A percentile compares a stretch with the other conserved stretches of the same genome.
These are phyloP conservation scores for Leccinum uliginosum DNA, from an alignment of 768 basidiomycete species.

Conservation along the genomic window DNA sequence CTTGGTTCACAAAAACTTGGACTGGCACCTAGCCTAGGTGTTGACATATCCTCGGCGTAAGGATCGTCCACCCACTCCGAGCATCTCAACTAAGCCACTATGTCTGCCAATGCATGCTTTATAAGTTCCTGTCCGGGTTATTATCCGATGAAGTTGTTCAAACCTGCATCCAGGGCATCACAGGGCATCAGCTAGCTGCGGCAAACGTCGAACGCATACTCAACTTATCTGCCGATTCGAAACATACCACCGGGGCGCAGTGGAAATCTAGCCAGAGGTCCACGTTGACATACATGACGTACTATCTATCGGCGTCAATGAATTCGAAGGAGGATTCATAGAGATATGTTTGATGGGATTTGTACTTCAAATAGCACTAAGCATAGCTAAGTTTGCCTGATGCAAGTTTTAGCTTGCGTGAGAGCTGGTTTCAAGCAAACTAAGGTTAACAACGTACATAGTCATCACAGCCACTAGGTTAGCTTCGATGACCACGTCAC, in stretches of 20 bases:
- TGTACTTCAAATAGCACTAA: not conserved
- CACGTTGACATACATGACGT: constrained; percentile 39
- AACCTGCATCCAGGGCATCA: constrained; percentile 58
- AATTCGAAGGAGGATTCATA: not conserved
- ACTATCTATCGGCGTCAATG: constrained; percentile 22
- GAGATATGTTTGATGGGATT: constrained; percentile 50
- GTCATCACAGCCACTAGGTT: constrained; percentile 3
- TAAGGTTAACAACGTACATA: no score
- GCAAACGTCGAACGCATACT: constrained; percentile 33
- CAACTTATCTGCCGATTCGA: constrained; percentile 72
- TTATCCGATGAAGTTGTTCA: constrained; percentile 57
- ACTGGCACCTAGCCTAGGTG: constrained; percentile 47
- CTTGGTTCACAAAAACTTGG: constrained; percentile 52
- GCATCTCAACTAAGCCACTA: constrained; percentile 53
- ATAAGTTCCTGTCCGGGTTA: constrained; percentile 54
- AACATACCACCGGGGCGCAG: constrained; percentile 61
- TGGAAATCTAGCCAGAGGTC: constrained; percentile 77
- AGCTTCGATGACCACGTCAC: constrained; percentile 24
- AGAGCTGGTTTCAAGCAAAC: no score
- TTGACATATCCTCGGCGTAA: constrained; percentile 50
- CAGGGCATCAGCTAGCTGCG: constrained; percentile 48
- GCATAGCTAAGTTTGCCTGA: no score
- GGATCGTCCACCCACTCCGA: constrained; percentile 32
- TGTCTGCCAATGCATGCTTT: constrained; percentile 47
- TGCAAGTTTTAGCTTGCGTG: no score